A percentile compares a stretch with the other conserved stretches of the same genome.
Conservation (phyloP, 495 filamentous ascomycete species). For the Neurospora pannonica region DNA sequence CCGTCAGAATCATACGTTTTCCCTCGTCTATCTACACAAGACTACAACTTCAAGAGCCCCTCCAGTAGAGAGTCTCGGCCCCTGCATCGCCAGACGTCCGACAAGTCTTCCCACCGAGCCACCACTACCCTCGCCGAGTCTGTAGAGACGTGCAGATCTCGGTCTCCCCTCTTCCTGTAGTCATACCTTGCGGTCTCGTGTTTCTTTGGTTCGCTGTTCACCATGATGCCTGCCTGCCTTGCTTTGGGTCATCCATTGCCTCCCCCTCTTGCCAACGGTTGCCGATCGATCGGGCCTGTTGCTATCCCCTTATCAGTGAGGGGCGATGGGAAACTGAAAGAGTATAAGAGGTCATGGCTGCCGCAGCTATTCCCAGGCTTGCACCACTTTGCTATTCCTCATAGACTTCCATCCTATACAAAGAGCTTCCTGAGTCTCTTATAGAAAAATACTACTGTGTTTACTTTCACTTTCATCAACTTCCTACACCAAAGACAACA, state of each 20-base stretch:
- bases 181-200: neutral
- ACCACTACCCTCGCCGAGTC: neutral
- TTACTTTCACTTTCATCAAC: neutral
- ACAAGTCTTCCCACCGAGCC: neutral
- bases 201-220: neutral
- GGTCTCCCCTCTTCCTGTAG: neutral
- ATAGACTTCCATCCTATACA: neutral
- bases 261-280: neutral
- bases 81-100: neutral
- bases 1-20: constrained; percentile 11
- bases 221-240: neutral
- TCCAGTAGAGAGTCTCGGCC: neutral
- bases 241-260: neutral
- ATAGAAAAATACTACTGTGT: neutral
- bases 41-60: neutral
- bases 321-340: neutral
- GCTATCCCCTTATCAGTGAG: neutral
- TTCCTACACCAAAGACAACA: neutral
- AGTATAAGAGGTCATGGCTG: neutral
- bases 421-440: neutral
- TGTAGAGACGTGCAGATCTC: constrained; percentile 4
- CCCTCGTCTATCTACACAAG: neutral
- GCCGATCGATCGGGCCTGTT: neutral
- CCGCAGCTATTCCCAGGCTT: neutral
- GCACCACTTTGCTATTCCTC: neutral